Conservation (phyloP, 1,139 yeast genomes). For the Saccharomyces pastorianus region DNA sequence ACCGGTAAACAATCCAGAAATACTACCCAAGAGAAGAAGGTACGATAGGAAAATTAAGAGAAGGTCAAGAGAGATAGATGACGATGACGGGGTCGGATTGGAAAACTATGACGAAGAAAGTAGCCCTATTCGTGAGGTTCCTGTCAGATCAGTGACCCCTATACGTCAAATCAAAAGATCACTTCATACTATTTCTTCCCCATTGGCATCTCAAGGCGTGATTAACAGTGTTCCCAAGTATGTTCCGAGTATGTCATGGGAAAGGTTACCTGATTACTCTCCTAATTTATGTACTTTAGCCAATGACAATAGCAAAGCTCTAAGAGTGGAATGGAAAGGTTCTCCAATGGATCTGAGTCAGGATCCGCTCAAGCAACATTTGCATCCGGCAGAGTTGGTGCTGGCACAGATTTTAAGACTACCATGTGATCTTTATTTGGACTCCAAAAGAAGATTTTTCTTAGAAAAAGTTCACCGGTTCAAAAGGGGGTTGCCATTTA, state of each 20-base stretch:
- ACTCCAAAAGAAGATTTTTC: conserved; percentile 84
- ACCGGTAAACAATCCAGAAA: not conserved
- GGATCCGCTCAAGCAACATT: conserved; percentile 62
- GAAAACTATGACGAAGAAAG: not conserved
- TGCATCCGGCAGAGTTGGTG: conserved; percentile 85
- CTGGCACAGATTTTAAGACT: conserved; percentile 80
- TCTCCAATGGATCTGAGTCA: conserved; percentile 86
- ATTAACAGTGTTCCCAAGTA: conserved; percentile 18
- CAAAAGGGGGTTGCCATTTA: conserved; percentile 69
- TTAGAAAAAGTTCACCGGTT: conserved; percentile 77
- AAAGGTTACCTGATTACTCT: conserved; percentile 56
- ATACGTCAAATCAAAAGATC: conserved; percentile 2
- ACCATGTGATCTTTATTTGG: conserved; percentile 81
- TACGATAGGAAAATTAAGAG: not conserved
- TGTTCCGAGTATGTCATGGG: conserved; percentile 45
- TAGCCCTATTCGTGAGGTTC: not conserved
- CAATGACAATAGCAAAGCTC: conserved; percentile 53
- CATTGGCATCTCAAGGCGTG: conserved; percentile 23
- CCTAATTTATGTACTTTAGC: conserved; percentile 64
- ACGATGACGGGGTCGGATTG: not conserved
- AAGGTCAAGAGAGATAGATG: not conserved
- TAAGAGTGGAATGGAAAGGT: conserved; percentile 95
- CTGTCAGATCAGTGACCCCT: conserved; percentile 5
- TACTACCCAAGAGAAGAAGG: not conserved
- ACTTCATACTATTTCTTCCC: conserved; percentile 11